phyloP scores from a whole-genome alignment of 1,284 basidiomycete species.

The Cystobasidium pallidum region DNA sequence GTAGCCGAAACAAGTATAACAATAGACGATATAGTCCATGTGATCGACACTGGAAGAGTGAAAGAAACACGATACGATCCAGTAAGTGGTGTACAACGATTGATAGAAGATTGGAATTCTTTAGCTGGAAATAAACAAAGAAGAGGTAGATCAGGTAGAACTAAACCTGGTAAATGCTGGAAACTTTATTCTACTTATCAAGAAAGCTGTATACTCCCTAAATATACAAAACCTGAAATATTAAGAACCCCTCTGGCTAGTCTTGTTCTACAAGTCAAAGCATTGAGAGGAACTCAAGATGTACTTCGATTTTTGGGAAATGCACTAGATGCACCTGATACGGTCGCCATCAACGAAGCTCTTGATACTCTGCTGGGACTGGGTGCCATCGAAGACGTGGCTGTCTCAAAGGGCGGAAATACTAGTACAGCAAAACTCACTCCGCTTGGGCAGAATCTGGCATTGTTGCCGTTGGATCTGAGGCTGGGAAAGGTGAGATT shows the following conservation, averaged over 20 bases:
- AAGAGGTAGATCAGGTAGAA: constrained; percentile 86
- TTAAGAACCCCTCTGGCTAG: constrained; percentile 84
- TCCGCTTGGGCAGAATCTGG: constrained; percentile 78
- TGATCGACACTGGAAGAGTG: constrained; percentile 82
- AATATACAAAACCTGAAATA: constrained; percentile 84
- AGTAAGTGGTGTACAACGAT: constrained; percentile 71
- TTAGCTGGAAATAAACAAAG: constrained; percentile 81
- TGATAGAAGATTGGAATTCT: constrained; percentile 79
- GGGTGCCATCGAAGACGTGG: constrained; percentile 68
- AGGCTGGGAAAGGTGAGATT: constrained; percentile 74
- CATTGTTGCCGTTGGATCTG: constrained; percentile 84
- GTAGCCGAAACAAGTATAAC: constrained; percentile 91
- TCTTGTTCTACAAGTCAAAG: constrained; percentile 80
- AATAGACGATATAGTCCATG: constrained; percentile 79
- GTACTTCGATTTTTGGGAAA: constrained; percentile 70
- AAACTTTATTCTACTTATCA: constrained; percentile 76
- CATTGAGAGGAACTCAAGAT: constrained; percentile 75
- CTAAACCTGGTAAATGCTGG: constrained; percentile 77
- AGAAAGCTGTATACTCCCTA: constrained; percentile 71
- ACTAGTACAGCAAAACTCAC: constrained; percentile 64
- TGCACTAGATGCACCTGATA: constrained; percentile 81
- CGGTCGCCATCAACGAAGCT: constrained; percentile 76
- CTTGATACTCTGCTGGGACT: constrained; percentile 74
- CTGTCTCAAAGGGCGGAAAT: constrained; percentile 1
- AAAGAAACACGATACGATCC: constrained; percentile 86